Evolutionary conservation across 495 filamentous ascomycete species (phyloP).

Genomic region (Aspergillus heteromorphus): DNA sequence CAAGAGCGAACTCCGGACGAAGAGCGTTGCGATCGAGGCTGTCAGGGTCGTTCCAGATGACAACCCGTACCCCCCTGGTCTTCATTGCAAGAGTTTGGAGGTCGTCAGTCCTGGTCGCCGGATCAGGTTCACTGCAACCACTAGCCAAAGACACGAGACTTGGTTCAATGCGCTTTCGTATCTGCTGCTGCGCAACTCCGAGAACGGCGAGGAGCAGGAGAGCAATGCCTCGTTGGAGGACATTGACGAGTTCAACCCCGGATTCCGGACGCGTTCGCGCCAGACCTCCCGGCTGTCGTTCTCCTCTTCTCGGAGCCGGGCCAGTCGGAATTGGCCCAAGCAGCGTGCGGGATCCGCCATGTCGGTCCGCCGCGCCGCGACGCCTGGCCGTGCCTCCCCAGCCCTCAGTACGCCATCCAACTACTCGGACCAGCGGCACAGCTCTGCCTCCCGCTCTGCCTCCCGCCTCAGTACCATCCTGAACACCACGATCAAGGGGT

Average conservation of each 20-base stretch:
- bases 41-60: slow-evolving; percentile 93
- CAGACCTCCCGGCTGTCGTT: slow-evolving; percentile 60
- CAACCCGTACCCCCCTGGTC: slow-evolving; percentile 89
- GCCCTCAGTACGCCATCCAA: slow-evolving; percentile 38
- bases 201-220: slow-evolving; percentile 52
- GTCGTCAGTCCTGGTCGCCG: slow-evolving; percentile 83
- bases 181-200: slow-evolving; percentile 69
- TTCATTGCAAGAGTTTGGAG: slow-evolving; percentile 88
- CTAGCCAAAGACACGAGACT: slow-evolving; percentile 89
- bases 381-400: slow-evolving; percentile 38
- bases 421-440: slow-evolving; percentile 36
- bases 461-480: slow-evolving; percentile 41
- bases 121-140: slow-evolving; percentile 90
- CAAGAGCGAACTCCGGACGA: slow-evolving; percentile 74
- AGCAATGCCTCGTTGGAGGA: slow-evolving; percentile 67
- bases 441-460: slow-evolving; percentile 39
- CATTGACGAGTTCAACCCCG: slow-evolving; percentile 84
- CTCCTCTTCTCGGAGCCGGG: slow-evolving; percentile 76
- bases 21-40: slow-evolving; percentile 91
- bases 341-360: slow-evolving; percentile 43
- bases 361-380: slow-evolving; percentile 40
- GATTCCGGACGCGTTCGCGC: slow-evolving; percentile 50
- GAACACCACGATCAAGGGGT: slow-evolving; percentile 42
- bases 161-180: slow-evolving; percentile 99
- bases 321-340: slow-evolving; percentile 53